Conservation (phyloP, 768 basidiomycete species). For the Coprinellus aureogranulatus region DNA sequence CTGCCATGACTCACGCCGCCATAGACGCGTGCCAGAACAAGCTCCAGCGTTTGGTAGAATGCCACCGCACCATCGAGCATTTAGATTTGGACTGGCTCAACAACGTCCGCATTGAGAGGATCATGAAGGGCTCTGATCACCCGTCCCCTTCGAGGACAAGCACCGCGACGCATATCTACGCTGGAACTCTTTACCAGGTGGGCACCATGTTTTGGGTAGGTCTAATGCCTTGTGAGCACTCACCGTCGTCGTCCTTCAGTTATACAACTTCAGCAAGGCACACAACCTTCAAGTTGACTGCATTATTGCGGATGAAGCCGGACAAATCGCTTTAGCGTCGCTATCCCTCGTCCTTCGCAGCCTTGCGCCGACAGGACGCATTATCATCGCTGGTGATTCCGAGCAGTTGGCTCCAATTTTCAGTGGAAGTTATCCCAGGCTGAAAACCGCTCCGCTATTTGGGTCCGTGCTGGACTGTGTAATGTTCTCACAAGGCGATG, state of each 20-base stretch:
- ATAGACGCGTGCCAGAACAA: conserved; percentile 49
- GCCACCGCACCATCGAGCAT: conserved; percentile 35
- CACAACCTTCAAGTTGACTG: conserved; percentile 39
- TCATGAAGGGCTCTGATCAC: conserved; percentile 41
- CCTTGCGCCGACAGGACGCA: conserved; percentile 33
- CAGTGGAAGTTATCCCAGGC: conserved; percentile 43
- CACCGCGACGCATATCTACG: conserved; percentile 36
- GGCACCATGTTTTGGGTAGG: conserved; percentile 3
- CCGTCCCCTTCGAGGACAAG: conserved; percentile 28
- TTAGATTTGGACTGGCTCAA: conserved; percentile 42
- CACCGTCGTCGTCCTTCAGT: conserved; percentile 19
- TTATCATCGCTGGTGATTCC: conserved; percentile 51
- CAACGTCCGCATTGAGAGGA: conserved; percentile 40
- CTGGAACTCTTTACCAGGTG: conserved; percentile 50
- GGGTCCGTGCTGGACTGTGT: conserved; percentile 49
- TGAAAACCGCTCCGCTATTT: conserved; percentile 38
- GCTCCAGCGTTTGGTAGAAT: conserved; percentile 33
- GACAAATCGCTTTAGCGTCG: conserved; percentile 47
- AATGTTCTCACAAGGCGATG: conserved; percentile 26
- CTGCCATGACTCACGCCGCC: conserved; percentile 53
- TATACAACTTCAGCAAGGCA: conserved; percentile 47
- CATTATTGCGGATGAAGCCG: conserved; percentile 50
- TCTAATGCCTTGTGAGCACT: neutral
- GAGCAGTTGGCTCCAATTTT: conserved; percentile 53
- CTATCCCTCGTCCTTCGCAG: conserved; percentile 45